These are phyloP conservation scores for Salvia splendens DNA, from an alignment of 257 asterid species.

Conservation along the genomic window DNA sequence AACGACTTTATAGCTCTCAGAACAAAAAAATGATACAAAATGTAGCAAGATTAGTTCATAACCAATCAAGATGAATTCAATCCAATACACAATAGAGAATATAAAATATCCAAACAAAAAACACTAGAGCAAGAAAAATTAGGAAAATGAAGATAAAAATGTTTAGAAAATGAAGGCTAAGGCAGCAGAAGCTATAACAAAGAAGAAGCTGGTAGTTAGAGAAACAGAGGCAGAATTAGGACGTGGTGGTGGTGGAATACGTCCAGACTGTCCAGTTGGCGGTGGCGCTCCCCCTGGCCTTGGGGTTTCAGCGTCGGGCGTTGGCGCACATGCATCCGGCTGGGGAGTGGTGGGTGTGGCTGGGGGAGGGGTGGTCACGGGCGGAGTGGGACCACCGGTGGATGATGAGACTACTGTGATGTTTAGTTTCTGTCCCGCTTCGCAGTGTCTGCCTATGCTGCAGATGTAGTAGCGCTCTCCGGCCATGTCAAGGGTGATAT, in stretches of 20 bases:
- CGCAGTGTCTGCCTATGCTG: slow-evolving; percentile 49
- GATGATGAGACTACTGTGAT: slow-evolving; percentile 34
- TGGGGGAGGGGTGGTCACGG: slow-evolving; percentile 22
- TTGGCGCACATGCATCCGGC: slow-evolving; percentile 38
- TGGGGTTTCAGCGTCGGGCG: slow-evolving; percentile 21
- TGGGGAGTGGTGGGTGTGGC: slow-evolving; percentile 30
- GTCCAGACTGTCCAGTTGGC: neutral
- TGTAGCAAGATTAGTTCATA: too few species aligned
- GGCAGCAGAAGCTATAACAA: slow-evolving; percentile 15
- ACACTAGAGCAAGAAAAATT: too few species aligned
- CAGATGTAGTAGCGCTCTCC: slow-evolving; percentile 54
- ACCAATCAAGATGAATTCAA: too few species aligned
- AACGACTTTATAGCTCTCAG: too few species aligned
- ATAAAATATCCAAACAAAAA: too few species aligned
- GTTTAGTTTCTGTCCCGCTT: slow-evolving; percentile 44
- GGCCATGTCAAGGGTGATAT: slow-evolving; percentile 40
- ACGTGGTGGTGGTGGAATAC: slow-evolving; percentile 1
- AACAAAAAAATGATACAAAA: too few species aligned
- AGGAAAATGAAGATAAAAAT: neutral
- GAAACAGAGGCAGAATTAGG: slow-evolving; percentile 30
- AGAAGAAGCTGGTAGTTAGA: slow-evolving; percentile 17
- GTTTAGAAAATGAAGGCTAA: slow-evolving; percentile 12
- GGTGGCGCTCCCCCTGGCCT: neutral
- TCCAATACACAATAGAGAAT: too few species aligned
- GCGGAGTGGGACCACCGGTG: slow-evolving; percentile 34